phyloP scores from a whole-genome alignment of 2,329 filamentous ascomycete genomes.

The Bisporella sp. region DNA sequence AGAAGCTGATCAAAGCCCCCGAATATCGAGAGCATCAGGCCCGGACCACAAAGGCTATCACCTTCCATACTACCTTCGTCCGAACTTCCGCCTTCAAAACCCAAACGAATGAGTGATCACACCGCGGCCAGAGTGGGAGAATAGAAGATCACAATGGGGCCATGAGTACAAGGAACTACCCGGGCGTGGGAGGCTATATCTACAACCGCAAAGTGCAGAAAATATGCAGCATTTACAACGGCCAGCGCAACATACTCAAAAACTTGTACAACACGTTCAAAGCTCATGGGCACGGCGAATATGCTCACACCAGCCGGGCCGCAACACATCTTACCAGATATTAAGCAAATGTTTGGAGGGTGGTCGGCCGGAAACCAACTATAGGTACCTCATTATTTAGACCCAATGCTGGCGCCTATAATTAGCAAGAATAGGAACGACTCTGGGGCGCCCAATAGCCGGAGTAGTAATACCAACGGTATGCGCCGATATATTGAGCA shows the following conservation, averaged over 20 bases:
- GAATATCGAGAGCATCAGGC: conserved; percentile 1
- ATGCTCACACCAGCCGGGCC: too few species aligned
- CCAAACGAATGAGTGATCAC: conserved; percentile 14
- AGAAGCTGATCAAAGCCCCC: conserved; percentile 13
- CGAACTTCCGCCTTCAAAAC: conserved; percentile 13
- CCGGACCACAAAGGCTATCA: conserved; percentile 3
- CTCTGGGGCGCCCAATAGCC: background rate
- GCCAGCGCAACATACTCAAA: background rate
- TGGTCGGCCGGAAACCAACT: conserved; percentile 15
- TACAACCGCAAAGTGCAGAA: conserved; percentile 2
- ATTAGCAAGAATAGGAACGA: background rate
- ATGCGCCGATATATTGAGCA: conserved; percentile 24
- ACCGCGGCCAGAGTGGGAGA: conserved; percentile 21
- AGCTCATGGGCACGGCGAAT: background rate
- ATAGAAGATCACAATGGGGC: conserved; percentile 22
- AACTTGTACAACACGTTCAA: background rate
- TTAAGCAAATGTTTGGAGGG: too few species aligned
- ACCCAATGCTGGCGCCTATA: background rate
- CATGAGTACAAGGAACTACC: conserved; percentile 6
- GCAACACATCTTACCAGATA: too few species aligned
- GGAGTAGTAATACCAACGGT: too few species aligned
- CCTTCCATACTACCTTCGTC: conserved; percentile 4
- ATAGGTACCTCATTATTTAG: too few species aligned
- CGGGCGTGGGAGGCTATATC: background rate
- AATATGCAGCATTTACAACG: background rate